Conservation (phyloP, 768 basidiomycete species). For the Suillus weaverae region DNA sequence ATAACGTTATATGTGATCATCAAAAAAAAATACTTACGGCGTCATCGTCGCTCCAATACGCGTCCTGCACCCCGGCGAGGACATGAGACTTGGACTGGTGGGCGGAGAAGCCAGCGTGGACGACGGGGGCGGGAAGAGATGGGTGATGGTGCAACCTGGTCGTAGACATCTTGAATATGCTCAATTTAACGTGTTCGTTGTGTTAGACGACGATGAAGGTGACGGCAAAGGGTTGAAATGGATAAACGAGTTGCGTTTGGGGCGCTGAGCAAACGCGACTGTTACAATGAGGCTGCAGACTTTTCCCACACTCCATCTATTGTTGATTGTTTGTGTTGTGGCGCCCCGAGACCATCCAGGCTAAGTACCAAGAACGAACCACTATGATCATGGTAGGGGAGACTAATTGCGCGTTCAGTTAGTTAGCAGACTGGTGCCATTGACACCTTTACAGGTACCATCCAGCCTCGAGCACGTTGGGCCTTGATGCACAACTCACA, state of each 20-base stretch:
- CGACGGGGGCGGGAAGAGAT: conserved; percentile 70
- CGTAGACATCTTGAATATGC: conserved; percentile 43
- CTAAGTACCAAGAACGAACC: too few relatives aligned
- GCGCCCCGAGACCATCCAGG: neutral
- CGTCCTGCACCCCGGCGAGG: conserved; percentile 89
- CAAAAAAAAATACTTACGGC: conserved; percentile 47
- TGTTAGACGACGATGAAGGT: conserved; percentile 17
- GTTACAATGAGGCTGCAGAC: conserved; percentile 1
- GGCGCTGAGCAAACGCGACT: conserved; percentile 6
- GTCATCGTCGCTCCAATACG: conserved; percentile 96
- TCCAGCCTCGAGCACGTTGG: too few relatives aligned
- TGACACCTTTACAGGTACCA: too few relatives aligned
- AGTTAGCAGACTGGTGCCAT: neutral
- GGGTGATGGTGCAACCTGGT: conserved; percentile 60
- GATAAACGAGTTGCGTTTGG: conserved; percentile 1
- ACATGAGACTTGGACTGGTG: conserved; percentile 85
- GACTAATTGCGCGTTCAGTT: neutral
- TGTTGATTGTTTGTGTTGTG: conserved; percentile 2
- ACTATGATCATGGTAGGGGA: neutral
- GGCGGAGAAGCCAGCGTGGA: conserved; percentile 68
- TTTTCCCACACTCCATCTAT: conserved; percentile 4
- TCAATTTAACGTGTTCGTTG: neutral
- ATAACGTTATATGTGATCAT: conserved; percentile 14
- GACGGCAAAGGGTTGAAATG: conserved; percentile 10
- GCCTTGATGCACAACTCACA: neutral